Base-by-base conservation (phyloP, 306 rosid species). In the Parietaria judaica region DNA sequence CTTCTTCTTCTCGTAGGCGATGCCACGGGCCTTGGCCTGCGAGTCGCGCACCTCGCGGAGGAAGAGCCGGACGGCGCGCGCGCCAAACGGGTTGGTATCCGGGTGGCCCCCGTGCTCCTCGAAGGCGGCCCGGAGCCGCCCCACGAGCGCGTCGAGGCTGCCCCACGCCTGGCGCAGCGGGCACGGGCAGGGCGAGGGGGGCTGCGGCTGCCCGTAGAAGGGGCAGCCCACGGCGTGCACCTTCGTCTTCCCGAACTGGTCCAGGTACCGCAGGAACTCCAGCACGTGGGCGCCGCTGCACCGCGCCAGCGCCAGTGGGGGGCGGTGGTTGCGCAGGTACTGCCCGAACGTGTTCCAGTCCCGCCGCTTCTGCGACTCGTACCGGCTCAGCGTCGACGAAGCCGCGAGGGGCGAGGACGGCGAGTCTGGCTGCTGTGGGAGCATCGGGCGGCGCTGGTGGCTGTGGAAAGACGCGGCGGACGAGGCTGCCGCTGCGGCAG, bases 311-410 rank as follows among this genome's bases (percentile, higher is more conserved):
- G 79, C 54, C 13, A 90, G 68, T 1, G 97, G 91, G 0, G 97
- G 97, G 55, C 90, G 80, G 54, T 87, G 97, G 63, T 90, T 90
- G 72, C 80, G 87, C 36, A 90, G 70, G 69, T 90, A 90, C 72
- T 90, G 97, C 23, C 94, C 96, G 61, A 90, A 90, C 8, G 97
- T 84, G 83, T 79, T 85, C 96, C 95, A 87, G 77, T 87, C 96
- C 11, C 96, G 76, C 61, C 88, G 74, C 81, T 90, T 86, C 60
- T 87, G 97, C 3, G 95, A 85, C 70, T 90, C 96, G 47, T 86
- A 86, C 14, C 90, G 73, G 66, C 88, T 90, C 41, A 80, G 78
- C 37, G 52, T 3, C 10, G 39, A 11, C 39, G 17, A 46, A 5
- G 51, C 41, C 58, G 73, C 36, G 15, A 31, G 52, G 1, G 61